Evolutionary conservation across 169 alveolate species (phyloP), one percentile per base, ranked within the genome.

Genomic region (Cystoisospora suis): DNA sequence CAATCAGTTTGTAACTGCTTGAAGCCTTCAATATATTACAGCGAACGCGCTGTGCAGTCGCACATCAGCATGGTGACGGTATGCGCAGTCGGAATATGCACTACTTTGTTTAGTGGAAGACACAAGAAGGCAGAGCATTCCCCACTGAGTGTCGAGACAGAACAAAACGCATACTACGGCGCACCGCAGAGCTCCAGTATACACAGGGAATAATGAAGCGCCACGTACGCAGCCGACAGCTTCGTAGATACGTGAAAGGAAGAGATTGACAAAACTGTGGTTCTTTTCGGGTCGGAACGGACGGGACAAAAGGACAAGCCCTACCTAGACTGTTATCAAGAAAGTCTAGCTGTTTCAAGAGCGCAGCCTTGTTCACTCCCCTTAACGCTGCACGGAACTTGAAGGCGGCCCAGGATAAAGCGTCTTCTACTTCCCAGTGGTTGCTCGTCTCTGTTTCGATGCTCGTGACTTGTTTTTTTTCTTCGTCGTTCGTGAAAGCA

Each of bases 341-440:
- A 53, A 15, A 3, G 23, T 72, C 45, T 38, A 72, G 29, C 53
- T 72, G 56, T 32, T 40, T 46, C 38, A 72, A 53, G 5, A 72
- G 83, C 15, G 4, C 27, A 53, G 36, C 83, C 42, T 72, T 72
- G 7, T 56, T 2, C 23, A 72, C 83, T 6, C 83, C 83, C 5
- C 83, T 20, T 0, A 72, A 38, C 9, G 83, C 83, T 34, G 42
- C 83, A 29, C 83, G 83, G 83, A 72, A 53, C 20, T 27, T 72
- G 83, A 72, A 72, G 56, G 83, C 83, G 6, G 83, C 83, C 83
- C 83, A 72, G 56, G 83, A 46, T 0, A 72, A 53, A 23, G 58
- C 46, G 53, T 72, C 53, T 38, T 72, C 83, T 2, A 38, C 83
- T 34, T 38, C 27, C 83, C 83, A 72, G 56, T 27, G 32, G 83